phyloP scores from a whole-genome alignment of 768 basidiomycete genomes.

The Clathrus columnatus region DNA sequence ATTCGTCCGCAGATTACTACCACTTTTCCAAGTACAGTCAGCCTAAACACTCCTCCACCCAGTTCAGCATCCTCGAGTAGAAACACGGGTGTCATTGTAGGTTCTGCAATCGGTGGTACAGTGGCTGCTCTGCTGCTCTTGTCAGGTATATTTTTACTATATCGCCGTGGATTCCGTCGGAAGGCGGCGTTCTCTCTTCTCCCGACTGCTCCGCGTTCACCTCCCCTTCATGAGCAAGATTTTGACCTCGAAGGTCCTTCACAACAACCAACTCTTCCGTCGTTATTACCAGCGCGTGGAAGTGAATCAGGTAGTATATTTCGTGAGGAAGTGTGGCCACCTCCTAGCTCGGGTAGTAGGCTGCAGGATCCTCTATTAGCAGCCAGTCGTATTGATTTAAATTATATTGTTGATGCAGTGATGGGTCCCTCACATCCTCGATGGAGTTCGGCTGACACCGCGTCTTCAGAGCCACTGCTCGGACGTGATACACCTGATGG shows the following conservation, averaged over 20 bases:
- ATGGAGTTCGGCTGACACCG: constrained; percentile 6
- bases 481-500: background rate
- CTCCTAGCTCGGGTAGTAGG: constrained; percentile 7
- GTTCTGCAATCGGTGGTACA: constrained; percentile 11
- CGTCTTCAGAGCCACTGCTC: background rate
- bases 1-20: constrained; percentile 1
- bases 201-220: constrained; percentile 11
- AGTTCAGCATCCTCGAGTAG: background rate
- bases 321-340: constrained; percentile 15
- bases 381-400: constrained; percentile 6
- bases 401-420: constrained; percentile 8
- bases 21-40: background rate
- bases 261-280: constrained; percentile 2
- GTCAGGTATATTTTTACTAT: constrained; percentile 7
- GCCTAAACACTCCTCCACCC: constrained; percentile 2
- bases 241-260: constrained; percentile 7
- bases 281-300: constrained; percentile 10
- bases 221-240: constrained; percentile 12
- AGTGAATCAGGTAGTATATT: constrained; percentile 14
- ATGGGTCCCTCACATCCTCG: constrained; percentile 8
- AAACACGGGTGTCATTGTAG: constrained; percentile 10
- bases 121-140: background rate
- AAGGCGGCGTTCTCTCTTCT: background rate
- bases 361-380: constrained; percentile 13
- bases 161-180: constrained; percentile 7